Conservation (phyloP, 202 grass and related monocot species). For the Eragrostis tef region DNA sequence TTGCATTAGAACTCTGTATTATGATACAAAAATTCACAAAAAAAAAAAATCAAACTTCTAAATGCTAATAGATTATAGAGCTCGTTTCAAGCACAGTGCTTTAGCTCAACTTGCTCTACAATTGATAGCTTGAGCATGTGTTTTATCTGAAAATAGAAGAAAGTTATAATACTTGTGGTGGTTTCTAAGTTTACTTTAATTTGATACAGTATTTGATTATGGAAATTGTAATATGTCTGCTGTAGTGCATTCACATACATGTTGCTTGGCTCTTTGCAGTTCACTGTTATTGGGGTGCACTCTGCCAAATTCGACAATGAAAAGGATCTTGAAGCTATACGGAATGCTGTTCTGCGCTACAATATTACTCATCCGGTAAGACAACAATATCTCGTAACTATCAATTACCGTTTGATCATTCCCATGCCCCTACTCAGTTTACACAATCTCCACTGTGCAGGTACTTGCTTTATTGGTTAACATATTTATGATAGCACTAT, state of each 20-base stretch:
- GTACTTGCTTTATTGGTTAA: constrained; percentile 1
- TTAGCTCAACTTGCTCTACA: constrained; percentile 5
- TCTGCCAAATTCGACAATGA: constrained; percentile 99
- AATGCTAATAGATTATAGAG: not conserved
- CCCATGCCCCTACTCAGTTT: not conserved
- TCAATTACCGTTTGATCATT: not conserved
- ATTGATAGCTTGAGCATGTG: not conserved
- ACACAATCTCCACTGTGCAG: not conserved
- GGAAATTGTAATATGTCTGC: constrained; percentile 9
- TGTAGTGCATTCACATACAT: constrained; percentile 18
- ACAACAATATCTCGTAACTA: not conserved
- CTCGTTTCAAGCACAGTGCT: not conserved
- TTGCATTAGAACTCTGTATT: constrained; percentile 7
- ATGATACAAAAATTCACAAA: not conserved
- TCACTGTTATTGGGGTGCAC: constrained; percentile 94
- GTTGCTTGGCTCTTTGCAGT: constrained; percentile 59
- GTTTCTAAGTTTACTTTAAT: constrained; percentile 39
- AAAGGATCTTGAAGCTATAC: constrained; percentile 94
- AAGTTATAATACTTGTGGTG: constrained; percentile 25
- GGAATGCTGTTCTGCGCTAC: constrained; percentile 91
- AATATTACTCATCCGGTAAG: constrained; percentile 88
- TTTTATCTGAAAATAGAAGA: constrained; percentile 10
- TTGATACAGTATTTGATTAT: constrained; percentile 16
- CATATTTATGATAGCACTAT: not conserved
- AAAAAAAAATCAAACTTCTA: not conserved